Base-by-base conservation (phyloP, 2,329 filamentous ascomycete species). In the Chaetothyriales sp. region DNA sequence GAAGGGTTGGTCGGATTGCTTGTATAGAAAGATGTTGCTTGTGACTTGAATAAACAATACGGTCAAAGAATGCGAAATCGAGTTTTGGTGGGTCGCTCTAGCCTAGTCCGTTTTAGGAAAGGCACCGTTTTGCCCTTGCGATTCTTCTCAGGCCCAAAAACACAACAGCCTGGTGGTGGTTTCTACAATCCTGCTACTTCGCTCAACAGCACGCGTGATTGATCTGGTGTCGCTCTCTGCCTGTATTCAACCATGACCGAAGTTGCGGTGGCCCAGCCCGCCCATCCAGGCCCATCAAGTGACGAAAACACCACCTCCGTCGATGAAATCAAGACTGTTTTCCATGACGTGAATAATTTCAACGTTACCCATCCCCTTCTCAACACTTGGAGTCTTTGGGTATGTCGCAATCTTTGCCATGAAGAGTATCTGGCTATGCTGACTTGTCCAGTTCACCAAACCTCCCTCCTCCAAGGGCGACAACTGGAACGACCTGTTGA, bases 371-470 rank as follows among this genome's bases (percentile, higher is more conserved):
- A 98, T 69, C 90, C 89, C 59, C 78, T 98, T 55, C 89, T 94
- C 78, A 85, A 95, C 76, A 84, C 86, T 67, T 98, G 92, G 92
- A 96, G 92, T 53, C 76, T 98, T 51, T 98, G 93, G 93, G 98
- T 96, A 28, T 18, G 56, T 51, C 19, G 7, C 4, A 5, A 18
- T 3, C 20, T 18, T 19, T 1, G 22, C 20, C 5, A 15, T 43
- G 19, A 39, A 18, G n/a, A 10, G 10, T 25, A 1, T 22, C 22
- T 36, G 22, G 44, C 43, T 58, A 63, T 49, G 60, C 53, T 46
- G 18, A 52, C 28, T 25, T 39, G 36, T 19, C 19, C 26, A 58
- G 57, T 60, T 60, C 53, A 56, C 53, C 44, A 57, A 53, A 62
- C 65, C 60, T 46, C 54, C 52, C 5, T 47, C 52, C 20, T 46